These are phyloP conservation scores for Stephania japonica DNA, from an alignment of 164 flowering plant genomes.

Conservation along the genomic window DNA sequence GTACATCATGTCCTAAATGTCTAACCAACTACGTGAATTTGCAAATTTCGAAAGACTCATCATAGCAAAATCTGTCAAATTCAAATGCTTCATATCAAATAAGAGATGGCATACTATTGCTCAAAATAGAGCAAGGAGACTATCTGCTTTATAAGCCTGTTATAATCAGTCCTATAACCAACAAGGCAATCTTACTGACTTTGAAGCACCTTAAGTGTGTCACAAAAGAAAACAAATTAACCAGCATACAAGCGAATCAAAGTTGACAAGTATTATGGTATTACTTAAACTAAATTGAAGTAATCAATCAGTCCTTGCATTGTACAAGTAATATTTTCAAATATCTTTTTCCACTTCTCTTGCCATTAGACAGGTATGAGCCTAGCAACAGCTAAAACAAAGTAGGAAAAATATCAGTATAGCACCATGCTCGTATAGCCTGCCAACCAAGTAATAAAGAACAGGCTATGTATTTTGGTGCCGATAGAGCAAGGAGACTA, in stretches of 20 bases:
- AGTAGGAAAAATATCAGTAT: neutral
- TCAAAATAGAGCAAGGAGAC: no score
- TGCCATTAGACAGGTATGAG: neutral
- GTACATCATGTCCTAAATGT: no score
- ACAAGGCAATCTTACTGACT: no score
- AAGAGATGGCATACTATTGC: no score
- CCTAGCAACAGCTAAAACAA: neutral
- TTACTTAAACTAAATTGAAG: neutral
- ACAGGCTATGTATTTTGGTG: neutral
- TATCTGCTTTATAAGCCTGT: no score
- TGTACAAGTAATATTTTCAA: neutral
- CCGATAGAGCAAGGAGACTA: neutral
- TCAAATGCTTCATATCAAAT: no score
- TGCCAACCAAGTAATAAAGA: neutral
- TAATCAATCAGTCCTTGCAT: neutral
- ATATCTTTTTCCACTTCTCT: neutral
- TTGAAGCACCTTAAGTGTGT: no score
- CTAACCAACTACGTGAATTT: no score
- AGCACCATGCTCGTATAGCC: conserved; percentile 3
- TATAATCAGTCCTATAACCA: no score
- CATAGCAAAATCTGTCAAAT: no score
- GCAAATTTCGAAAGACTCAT: no score
- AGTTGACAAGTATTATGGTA: neutral
- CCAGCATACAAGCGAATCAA: neutral
- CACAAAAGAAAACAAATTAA: no score